phyloP scores from a whole-genome alignment of 148 eudicot genomes.

The Oxyria digyna region DNA sequence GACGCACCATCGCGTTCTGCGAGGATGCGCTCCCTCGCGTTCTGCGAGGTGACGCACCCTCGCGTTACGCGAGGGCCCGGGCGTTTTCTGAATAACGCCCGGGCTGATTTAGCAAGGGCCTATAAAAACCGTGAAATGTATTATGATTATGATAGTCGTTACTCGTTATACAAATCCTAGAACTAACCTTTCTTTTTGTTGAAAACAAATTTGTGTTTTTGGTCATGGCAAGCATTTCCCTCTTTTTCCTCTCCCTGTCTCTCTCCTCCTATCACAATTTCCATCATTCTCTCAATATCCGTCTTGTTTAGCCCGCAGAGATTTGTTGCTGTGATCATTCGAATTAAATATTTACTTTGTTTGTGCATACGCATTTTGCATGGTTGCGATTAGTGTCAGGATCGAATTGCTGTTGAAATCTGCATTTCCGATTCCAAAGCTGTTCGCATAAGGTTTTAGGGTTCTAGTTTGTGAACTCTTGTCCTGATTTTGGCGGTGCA shows the following conservation, averaged over 20 bases:
- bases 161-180: too few species aligned
- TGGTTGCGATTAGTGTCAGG: constrained; percentile 9
- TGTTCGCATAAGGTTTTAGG: constrained; percentile 16
- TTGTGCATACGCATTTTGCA: constrained; percentile 1
- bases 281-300: constrained; percentile 11
- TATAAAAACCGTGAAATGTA: too few species aligned
- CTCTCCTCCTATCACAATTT: constrained; percentile 2
- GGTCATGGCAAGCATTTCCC: constrained; percentile 9
- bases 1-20: too few species aligned
- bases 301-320: constrained; percentile 1
- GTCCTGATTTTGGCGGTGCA: constrained; percentile 4
- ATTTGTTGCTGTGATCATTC: not conserved
- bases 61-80: too few species aligned
- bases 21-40: too few species aligned
- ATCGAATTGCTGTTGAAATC: constrained; percentile 2
- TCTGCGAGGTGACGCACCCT: too few species aligned
- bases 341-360: not conserved
- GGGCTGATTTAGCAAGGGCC: too few species aligned
- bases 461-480: constrained; percentile 10
- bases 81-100: too few species aligned
- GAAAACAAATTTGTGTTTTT: not conserved
- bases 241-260: constrained; percentile 10
- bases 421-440: not conserved
- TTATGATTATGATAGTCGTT: too few species aligned
- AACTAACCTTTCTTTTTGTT: too few species aligned